These are phyloP conservation scores for Pilaira anomala DNA, from an alignment of 192 early-diverging fungal genomes.

Conservation along the genomic window DNA sequence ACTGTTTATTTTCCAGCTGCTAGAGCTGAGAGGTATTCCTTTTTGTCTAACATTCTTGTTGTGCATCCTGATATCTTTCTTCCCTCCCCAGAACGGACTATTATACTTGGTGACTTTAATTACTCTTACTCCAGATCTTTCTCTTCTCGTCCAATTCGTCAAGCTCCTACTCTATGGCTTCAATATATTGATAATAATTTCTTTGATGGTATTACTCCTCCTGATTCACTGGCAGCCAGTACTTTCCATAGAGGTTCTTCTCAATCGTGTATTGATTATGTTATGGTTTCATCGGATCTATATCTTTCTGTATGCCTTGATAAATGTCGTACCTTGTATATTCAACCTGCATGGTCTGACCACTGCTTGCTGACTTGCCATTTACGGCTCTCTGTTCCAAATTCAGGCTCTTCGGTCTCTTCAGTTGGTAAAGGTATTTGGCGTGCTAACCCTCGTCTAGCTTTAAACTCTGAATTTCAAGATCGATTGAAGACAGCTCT, in stretches of 20 bases:
- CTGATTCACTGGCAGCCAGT: background rate
- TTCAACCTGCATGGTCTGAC: no score
- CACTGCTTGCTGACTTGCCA: no score
- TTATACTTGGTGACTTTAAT: background rate
- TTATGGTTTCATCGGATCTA: no score
- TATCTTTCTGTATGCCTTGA: no score
- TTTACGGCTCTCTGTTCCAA: background rate
- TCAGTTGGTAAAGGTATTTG: constrained; percentile 12
- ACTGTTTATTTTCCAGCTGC: background rate
- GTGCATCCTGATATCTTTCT: background rate
- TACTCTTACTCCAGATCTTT: background rate
- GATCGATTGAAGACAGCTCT: no score
- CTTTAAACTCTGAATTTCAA: no score
- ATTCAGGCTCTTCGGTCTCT: background rate
- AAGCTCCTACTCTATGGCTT: background rate
- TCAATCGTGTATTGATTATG: no score
- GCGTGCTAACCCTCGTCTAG: constrained; percentile 9
- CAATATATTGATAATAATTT: background rate
- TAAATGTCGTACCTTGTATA: no score
- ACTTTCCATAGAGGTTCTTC: background rate
- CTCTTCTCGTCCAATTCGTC: background rate
- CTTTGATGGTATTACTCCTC: background rate
- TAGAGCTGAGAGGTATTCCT: background rate
- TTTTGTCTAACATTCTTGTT: background rate
- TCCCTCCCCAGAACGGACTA: background rate